Conservation (phyloP, 176 grass and related monocot genomes). For the Zizania latifolia region DNA sequence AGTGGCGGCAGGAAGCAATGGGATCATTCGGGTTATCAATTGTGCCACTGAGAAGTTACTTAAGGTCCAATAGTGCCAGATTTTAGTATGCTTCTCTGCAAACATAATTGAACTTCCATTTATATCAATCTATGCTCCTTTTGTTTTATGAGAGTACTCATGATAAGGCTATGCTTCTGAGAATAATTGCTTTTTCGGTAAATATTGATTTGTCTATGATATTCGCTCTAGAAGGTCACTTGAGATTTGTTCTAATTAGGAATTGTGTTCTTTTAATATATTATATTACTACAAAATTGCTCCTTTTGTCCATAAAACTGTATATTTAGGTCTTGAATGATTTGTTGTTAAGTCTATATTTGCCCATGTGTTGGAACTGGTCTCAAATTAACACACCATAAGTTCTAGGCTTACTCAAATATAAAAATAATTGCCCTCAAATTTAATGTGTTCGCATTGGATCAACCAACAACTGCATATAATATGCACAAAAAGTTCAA, state of each 20-base stretch:
- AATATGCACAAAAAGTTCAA: too few species aligned
- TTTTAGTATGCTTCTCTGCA: not conserved
- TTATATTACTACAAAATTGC: not conserved
- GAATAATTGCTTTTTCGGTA: conserved; percentile 1
- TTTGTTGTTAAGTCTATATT: too few species aligned
- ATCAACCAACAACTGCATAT: too few species aligned
- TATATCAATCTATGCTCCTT: not conserved
- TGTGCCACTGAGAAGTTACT: conserved; percentile 69
- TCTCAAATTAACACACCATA: too few species aligned
- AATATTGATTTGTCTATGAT: not conserved
- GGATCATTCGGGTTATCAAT: conserved; percentile 79
- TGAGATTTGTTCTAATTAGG: not conserved
- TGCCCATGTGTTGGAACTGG: too few species aligned
- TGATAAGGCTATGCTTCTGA: not conserved
- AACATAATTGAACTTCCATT: not conserved
- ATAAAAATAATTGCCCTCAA: too few species aligned
- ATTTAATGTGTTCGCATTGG: too few species aligned
- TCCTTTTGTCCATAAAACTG: not conserved
- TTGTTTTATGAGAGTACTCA: not conserved
- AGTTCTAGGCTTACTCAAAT: too few species aligned
- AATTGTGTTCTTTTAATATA: not conserved
- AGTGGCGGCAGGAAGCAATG: conserved; percentile 74
- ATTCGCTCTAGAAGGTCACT: not conserved
- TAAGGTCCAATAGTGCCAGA: conserved; percentile 42
- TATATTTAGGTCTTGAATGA: not conserved